Conservation (phyloP, 2,329 filamentous ascomycete genomes). For the Hymenoscyphus linearis region DNA sequence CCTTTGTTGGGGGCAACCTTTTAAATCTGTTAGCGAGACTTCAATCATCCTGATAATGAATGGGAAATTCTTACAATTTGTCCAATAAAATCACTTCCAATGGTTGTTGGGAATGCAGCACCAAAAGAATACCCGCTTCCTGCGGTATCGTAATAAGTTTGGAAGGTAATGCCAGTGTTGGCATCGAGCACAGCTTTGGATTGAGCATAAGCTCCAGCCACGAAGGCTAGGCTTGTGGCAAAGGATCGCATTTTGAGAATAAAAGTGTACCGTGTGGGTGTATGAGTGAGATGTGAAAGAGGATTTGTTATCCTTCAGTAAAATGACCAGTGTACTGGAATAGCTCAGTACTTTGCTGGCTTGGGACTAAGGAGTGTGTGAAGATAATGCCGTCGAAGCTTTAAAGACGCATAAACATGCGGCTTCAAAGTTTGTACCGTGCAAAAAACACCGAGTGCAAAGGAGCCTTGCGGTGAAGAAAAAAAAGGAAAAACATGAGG, state of each 20-base stretch:
- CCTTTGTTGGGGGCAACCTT: slow-evolving; percentile 28
- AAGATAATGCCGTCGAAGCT: slow-evolving; percentile 8
- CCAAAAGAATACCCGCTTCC: slow-evolving; percentile 27
- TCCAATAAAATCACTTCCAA: slow-evolving; percentile 48
- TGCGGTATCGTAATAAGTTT: slow-evolving; percentile 19
- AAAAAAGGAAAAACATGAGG: background rate
- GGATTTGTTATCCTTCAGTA: background rate
- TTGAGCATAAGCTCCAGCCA: slow-evolving; percentile 17
- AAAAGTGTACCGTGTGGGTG: background rate
- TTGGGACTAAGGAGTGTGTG: background rate
- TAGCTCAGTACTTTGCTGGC: slow-evolving; percentile 4
- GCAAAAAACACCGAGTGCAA: background rate
- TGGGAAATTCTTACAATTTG: slow-evolving; percentile 41
- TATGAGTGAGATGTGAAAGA: background rate
- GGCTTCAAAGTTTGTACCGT: background rate
- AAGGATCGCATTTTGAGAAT: slow-evolving; percentile 5
- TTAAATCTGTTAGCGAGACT: background rate
- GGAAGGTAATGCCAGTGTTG: slow-evolving; percentile 42
- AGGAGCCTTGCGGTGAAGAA: slow-evolving; percentile 2
- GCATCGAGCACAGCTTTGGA: slow-evolving; percentile 36
- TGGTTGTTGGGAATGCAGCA: slow-evolving; percentile 44
- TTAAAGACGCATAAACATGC: background rate
- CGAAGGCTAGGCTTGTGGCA: slow-evolving; percentile 6
- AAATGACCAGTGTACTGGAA: background rate
- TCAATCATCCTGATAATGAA: background rate